These are phyloP conservation scores for Floccularia luteovirens DNA, from an alignment of 768 basidiomycete species.

Conservation along the genomic window DNA sequence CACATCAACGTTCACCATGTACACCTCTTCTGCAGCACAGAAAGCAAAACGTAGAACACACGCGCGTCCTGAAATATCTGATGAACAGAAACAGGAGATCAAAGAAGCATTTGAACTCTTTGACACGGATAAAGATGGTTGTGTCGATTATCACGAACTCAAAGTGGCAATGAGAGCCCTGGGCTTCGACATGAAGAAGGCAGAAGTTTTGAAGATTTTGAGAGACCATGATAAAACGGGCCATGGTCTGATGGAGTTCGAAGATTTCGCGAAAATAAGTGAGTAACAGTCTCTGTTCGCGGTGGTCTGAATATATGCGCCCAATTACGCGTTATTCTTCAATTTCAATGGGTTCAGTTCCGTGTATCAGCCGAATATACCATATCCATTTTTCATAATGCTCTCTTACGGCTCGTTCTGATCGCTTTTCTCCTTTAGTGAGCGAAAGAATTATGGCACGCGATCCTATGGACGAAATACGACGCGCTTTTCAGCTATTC, in stretches of 20 bases:
- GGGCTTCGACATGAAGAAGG: conserved; percentile 98
- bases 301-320: too few relatives aligned
- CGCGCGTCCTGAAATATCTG: conserved; percentile 73
- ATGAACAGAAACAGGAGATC: conserved; percentile 92
- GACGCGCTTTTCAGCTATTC: conserved; percentile 92
- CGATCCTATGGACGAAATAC: conserved; percentile 95
- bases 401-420: conserved; percentile 11
- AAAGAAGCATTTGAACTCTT: conserved; percentile 99
- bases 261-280: conserved; percentile 94
- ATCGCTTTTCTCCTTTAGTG: conserved; percentile 45
- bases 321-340: too few relatives aligned
- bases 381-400: too few relatives aligned
- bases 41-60: conserved; percentile 69
- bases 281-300: conserved; percentile 19
- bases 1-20: conserved; percentile 41
- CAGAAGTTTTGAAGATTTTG: conserved; percentile 91
- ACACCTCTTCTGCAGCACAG: conserved; percentile 62
- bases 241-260: conserved; percentile 82
- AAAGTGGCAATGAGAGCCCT: conserved; percentile 98
- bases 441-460: conserved; percentile 88
- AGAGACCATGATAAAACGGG: conserved; percentile 86
- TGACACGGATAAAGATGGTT: conserved; percentile 97
- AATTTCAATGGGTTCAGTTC: too few relatives aligned
- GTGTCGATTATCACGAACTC: conserved; percentile 95
- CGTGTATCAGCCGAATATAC: too few relatives aligned